A percentile compares a stretch with the other conserved stretches of the same genome.
Evolutionary conservation across 768 basidiomycete species (phyloP).

Genomic region (Amyloporia xantha): DNA sequence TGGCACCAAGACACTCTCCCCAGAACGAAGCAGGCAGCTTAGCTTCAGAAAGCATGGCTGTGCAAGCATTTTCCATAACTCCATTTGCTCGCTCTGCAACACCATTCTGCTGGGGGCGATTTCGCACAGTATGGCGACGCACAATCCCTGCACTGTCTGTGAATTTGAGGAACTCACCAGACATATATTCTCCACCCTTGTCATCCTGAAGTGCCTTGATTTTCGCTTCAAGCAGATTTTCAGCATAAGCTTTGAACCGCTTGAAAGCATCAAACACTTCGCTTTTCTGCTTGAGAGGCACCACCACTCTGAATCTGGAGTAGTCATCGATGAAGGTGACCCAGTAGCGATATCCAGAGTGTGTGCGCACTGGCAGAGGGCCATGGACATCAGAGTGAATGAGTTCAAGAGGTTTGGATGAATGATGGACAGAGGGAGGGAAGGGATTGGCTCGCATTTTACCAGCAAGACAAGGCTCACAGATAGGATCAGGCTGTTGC

Average conservation of each 20-base stretch:
- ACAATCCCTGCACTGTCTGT: constrained; percentile 14
- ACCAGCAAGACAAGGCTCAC: constrained; percentile 16
- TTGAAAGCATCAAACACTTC: constrained; percentile 22
- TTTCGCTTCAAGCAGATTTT: constrained; percentile 17
- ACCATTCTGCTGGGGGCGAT: constrained; percentile 37
- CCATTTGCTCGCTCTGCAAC: constrained; percentile 35
- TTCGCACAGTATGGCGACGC: constrained; percentile 16
- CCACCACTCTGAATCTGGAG: constrained; percentile 3
- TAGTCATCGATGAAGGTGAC: constrained; percentile 9
- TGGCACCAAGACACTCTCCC: constrained; percentile 8
- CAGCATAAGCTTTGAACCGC: constrained; percentile 24
- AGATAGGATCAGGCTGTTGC: constrained; percentile 13
- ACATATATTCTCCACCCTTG: constrained; percentile 22
- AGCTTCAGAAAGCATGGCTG: constrained; percentile 22
- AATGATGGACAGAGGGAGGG: constrained; percentile 8
- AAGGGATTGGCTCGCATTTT: constrained; percentile 20
- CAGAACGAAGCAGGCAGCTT: constrained; percentile 5
- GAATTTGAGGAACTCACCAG: constrained; percentile 11
- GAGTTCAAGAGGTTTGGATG: constrained; percentile 11
- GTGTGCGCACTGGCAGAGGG: constrained; percentile 5
- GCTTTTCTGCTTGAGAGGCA: constrained; percentile 16
- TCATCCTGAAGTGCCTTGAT: constrained; percentile 19
- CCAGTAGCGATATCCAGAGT: constrained; percentile 7
- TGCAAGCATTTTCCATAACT: constrained; percentile 27
- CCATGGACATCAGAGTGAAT: constrained; percentile 23